Evolutionary conservation across 78 protist genomes (phyloP).

Genomic region (Trichosphaerium sp.): DNA sequence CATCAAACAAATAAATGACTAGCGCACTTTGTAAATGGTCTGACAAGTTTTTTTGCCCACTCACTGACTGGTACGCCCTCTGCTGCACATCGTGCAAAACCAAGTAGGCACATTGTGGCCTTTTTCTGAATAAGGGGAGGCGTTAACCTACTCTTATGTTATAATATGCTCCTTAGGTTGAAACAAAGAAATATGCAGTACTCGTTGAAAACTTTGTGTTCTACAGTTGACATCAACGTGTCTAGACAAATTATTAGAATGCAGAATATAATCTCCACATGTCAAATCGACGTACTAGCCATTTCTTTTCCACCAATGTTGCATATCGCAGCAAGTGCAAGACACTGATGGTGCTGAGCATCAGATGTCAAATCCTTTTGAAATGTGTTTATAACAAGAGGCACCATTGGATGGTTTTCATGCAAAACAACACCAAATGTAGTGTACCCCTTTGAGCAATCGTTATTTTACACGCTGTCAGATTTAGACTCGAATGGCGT

Average conservation of each 20-base stretch:
- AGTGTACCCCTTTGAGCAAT: constrained; percentile 68
- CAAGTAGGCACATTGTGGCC: constrained; percentile 77
- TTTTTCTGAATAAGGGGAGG: constrained; percentile 39
- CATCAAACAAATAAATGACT: no score
- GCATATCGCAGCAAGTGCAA: constrained; percentile 84
- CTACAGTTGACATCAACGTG: no score
- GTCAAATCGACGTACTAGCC: no score
- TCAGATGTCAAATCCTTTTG: constrained; percentile 64
- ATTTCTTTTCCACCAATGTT: constrained; percentile 89
- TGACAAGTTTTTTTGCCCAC: no score
- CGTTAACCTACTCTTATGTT: constrained; percentile 10
- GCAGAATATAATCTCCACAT: no score
- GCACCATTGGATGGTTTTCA: constrained; percentile 84
- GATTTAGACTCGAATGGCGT: not conserved
- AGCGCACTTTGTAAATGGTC: no score
- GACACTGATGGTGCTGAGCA: constrained; percentile 55
- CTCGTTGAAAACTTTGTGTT: no score
- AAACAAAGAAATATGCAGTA: no score
- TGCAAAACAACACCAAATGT: constrained; percentile 66
- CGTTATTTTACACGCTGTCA: not conserved
- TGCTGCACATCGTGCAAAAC: no score
- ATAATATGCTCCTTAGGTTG: no score
- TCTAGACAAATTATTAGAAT: no score
- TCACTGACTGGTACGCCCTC: no score
- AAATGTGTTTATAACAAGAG: constrained; percentile 82